A percentile compares a stretch with the other conserved stretches of the same genome.
These are phyloP conservation scores for Asterella californica DNA, from an alignment of 225 moss, liverwort and hornwort genomes.

Conservation along the genomic window DNA sequence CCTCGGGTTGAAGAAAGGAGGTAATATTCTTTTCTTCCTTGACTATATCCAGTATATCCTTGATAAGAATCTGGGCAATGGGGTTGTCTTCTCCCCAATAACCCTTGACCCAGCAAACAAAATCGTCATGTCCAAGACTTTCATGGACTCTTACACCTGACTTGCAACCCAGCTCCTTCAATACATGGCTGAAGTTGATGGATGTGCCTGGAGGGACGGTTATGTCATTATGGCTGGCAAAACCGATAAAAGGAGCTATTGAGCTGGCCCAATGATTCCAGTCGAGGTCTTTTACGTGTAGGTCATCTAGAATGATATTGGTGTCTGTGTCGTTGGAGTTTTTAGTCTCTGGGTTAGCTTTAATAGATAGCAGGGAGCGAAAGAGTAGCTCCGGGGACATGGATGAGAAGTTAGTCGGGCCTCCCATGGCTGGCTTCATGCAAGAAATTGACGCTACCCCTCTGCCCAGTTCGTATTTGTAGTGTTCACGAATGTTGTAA, in stretches of 20 bases:
- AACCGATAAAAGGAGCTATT: conserved; percentile 48
- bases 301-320: conserved; percentile 20
- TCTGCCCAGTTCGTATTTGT: conserved; percentile 63
- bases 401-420: conserved; percentile 50
- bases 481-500: conserved; percentile 82
- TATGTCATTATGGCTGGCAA: conserved; percentile 51
- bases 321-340: conserved; percentile 14
- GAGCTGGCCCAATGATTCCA: conserved; percentile 32
- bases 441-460: conserved; percentile 67
- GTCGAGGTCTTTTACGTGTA: conserved; percentile 28
- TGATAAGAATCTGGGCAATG: conserved; percentile 22
- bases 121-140: conserved; percentile 63
- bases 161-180: conserved; percentile 54
- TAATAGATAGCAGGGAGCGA: conserved; percentile 41
- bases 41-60: conserved; percentile 30
- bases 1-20: conserved; percentile 6
- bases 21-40: conserved; percentile 10
- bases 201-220: conserved; percentile 62
- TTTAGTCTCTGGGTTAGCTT: conserved; percentile 8
- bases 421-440: conserved; percentile 76
- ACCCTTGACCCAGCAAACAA: conserved; percentile 63
- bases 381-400: conserved; percentile 86
- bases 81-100: conserved; percentile 51
- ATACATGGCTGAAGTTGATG: conserved; percentile 44
- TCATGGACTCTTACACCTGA: conserved; percentile 42